Evolutionary conservation across 495 filamentous ascomycete species (phyloP), one percentile per base, ranked within the genome.

Genomic region (Penicillium crystallinum): DNA sequence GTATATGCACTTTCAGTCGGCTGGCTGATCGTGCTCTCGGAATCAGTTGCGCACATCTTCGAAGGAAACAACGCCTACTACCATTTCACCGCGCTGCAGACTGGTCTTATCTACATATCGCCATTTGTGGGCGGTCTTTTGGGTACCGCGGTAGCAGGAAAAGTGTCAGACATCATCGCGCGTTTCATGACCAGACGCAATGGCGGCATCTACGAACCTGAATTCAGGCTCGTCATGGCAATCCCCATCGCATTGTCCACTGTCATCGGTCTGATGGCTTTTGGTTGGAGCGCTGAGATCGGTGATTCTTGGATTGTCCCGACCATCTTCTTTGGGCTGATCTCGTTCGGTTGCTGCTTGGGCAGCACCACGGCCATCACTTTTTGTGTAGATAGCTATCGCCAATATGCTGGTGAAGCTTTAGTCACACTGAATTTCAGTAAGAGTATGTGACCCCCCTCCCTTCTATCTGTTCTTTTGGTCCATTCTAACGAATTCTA

Each of bases 321-420:
- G 1, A 96, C 92, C 0, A 64, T 95, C 0, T 97, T 97, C 73
- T 96, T 97, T 57, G 91, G 90, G 1, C 64, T 95, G 38, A 86
- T 96, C 49, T 95, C 89, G 14, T 98, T 98, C 64, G 93, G 93
- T 2, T 97, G 93, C 66, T 86, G 88, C 36, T 77, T 97, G 9
- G 92, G 91, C 1, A 89, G 85, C 41, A 97, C 92, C n/a, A 97
- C 92, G 1, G 81, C 88, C 21, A 96, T 98, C 58, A 96, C 93
- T 0, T 97, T 96, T 59, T 89, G 86, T 46, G 90, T 98, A 21
- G 92, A 98, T 65, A 89, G 86, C 57, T 96, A 97, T 66, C 79
- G 92, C 14, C 88, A 93, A 65, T 97, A 96, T 65, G 93, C 93
- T 1, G 90, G 91, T 39, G 92, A 97, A 68, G 93, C 92, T 9